Percentiles rank a stretch among this genome's conserved stretches.
Evolutionary conservation across 345 rosid genomes (phyloP).

Genomic region (Hypericum androsaemum): DNA sequence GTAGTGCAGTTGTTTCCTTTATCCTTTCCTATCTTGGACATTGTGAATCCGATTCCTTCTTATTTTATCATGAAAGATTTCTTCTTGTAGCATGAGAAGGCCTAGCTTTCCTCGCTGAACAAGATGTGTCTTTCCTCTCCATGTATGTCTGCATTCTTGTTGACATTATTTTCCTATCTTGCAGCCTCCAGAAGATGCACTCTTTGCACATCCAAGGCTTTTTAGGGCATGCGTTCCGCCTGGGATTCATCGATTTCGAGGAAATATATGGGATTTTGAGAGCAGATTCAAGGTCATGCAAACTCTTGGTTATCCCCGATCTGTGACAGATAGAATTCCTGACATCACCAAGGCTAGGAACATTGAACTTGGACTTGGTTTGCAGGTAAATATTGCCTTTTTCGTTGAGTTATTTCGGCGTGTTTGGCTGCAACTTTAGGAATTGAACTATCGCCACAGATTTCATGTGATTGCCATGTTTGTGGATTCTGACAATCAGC

Average conservation of each 20-base stretch:
- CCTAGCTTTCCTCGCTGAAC: too few relatives aligned
- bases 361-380: constrained; percentile 88
- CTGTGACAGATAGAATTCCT: constrained; percentile 54
- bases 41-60: too few relatives aligned
- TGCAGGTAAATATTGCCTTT: constrained; percentile 47
- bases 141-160: neutral
- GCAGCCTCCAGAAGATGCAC: constrained; percentile 93
- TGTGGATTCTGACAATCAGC: too few relatives aligned
- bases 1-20: too few relatives aligned
- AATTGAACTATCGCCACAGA: too few relatives aligned
- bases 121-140: too few relatives aligned
- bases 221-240: constrained; percentile 97
- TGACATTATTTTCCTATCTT: constrained; percentile 7
- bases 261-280: constrained; percentile 93
- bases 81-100: too few relatives aligned
- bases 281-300: constrained; percentile 72
- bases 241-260: constrained; percentile 94
- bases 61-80: too few relatives aligned
- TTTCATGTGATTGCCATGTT: too few relatives aligned
- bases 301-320: constrained; percentile 66
- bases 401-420: neutral
- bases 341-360: constrained; percentile 91
- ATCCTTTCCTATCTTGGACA: too few relatives aligned
- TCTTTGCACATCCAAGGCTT: constrained; percentile 87
- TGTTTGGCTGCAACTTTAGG: neutral